Base-by-base conservation (phyloP, 768 basidiomycete genomes). In the Kwoniella pini region DNA sequence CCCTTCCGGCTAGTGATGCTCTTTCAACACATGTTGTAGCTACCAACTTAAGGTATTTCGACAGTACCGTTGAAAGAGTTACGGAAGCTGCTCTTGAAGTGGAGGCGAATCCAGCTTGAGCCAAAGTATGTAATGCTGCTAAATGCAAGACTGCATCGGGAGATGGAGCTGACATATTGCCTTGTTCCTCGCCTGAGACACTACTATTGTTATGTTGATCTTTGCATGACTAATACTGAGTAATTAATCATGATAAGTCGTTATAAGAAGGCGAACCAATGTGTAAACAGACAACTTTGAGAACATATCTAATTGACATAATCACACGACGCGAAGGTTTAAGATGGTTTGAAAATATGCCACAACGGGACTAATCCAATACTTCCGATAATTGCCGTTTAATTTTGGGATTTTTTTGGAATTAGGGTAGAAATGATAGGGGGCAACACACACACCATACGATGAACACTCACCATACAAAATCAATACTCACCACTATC, bases 81-180 rank as follows among this genome's bases (percentile, higher is more conserved):
- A 70, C 24, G 10, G 64, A 64, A 13, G 72, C 70, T 19, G 72
- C 68, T 26, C 54, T 55, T 11, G 68, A 70, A 13, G 70, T 71
- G 19, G 70, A 69, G 15, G 72, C 68, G 67, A 74, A 74, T 11
- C 72, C 72, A 9, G 72, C 63, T 19, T 45, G 36, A 6, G 70
- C 58, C 13, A 74, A 70, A 7, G 64, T 50, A 51, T 71, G 66
- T 15, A 74, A 70, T 10, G 68, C 59, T 15, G 72, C 68, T 13
- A 71, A 61, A 43, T 74, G 72, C 9, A 74, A 55, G 0, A 74
- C 53, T 10, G 72, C 69, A 15, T 71, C 69, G 13, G 72, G 72
- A 3, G 69, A 67, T 11, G 68, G 68, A 2, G 68, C 60, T 4
- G 52, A 31, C 48, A 50, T 50, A 2, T 27, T 27, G 45, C 9